Percentiles rank a stretch among this genome's conserved stretches.
phyloP scores from a whole-genome alignment of 169 alveolate species.

The Plasmodium sp. region DNA sequence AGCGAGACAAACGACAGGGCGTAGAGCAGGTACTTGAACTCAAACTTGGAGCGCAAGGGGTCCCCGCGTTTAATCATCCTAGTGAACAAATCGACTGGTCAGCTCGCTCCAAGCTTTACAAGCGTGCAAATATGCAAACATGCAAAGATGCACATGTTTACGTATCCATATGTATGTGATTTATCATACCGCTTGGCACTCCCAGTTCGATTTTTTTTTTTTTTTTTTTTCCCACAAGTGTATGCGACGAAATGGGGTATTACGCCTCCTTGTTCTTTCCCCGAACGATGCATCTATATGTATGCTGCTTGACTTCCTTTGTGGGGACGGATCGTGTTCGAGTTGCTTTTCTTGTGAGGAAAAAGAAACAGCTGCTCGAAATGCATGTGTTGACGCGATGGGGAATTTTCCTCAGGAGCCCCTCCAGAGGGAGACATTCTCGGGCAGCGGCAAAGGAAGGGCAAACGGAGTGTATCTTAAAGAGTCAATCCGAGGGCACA shows the following conservation, averaged over 20 bases:
- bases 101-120: not conserved
- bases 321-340: not conserved
- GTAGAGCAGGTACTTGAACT: conserved; percentile 45
- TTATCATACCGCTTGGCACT: not conserved
- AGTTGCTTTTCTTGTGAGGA: not conserved
- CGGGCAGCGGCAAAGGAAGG: not conserved
- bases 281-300: not conserved
- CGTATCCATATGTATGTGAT: not conserved
- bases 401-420: not conserved
- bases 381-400: not conserved
- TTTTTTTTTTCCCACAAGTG: not conserved
- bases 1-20: conserved; percentile 38
- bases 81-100: not conserved
- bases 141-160: not conserved
- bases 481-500: not conserved
- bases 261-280: not conserved
- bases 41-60: conserved; percentile 24
- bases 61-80: conserved; percentile 48
- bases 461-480: not conserved
- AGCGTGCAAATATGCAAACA: not conserved
- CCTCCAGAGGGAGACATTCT: not conserved
- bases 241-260: not conserved
- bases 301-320: not conserved
- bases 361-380: not conserved
- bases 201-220: not conserved